A percentile compares a stretch with the other conserved stretches of the same genome.
These are phyloP conservation scores for Lycium barbarum DNA, from an alignment of 257 asterid species.

Conservation along the genomic window DNA sequence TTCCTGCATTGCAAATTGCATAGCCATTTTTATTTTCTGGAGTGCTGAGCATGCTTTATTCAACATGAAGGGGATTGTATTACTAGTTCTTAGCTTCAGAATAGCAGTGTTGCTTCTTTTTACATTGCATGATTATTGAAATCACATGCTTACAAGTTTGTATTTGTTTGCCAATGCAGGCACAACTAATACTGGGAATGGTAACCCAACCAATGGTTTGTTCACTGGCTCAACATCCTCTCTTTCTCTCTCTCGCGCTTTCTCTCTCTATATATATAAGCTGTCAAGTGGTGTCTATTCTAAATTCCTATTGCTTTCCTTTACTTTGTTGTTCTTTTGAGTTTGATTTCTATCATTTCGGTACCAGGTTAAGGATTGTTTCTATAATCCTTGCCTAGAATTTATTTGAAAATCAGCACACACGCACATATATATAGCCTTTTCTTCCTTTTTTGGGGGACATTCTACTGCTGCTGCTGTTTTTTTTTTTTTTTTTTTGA, in stretches of 20 bases:
- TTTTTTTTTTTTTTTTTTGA: conserved; percentile 23
- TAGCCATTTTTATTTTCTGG: neutral
- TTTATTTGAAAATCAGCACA: conserved; percentile 14
- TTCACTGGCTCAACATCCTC: conserved; percentile 29
- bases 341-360: neutral
- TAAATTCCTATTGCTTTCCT: neutral
- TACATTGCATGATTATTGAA: neutral
- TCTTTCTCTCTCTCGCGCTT: neutral
- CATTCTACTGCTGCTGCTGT: neutral
- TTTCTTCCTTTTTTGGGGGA: neutral
- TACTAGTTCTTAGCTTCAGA: neutral
- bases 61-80: conserved; percentile 5
- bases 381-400: neutral
- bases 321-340: neutral
- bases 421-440: neutral
- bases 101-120: neutral
- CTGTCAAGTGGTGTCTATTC: neutral
- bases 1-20: neutral
- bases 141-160: conserved; percentile 19
- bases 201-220: conserved; percentile 89
- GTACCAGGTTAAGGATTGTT: neutral
- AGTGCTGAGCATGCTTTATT: neutral
- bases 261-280: neutral
- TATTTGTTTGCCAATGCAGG: conserved; percentile 57
- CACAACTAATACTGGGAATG: conserved; percentile 78